phyloP scores from a whole-genome alignment of 1,284 basidiomycete species.

The Schizopora paradoxa region DNA sequence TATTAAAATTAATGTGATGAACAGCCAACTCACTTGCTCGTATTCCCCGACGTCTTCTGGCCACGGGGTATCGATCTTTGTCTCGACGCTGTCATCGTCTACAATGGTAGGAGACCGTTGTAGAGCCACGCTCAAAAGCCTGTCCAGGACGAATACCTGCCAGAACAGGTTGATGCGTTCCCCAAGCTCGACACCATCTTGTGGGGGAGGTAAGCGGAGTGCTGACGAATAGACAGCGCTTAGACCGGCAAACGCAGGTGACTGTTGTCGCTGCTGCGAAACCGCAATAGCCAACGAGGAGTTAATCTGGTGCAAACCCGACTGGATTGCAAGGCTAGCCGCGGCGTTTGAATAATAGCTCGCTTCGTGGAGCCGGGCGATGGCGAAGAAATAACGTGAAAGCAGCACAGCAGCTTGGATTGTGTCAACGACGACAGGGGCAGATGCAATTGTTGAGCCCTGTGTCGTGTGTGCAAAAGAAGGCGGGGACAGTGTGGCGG shows the following conservation, averaged over 20 bases:
- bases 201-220: constrained; percentile 42
- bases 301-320: constrained; percentile 52
- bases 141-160: constrained; percentile 39
- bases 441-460: constrained; percentile 16
- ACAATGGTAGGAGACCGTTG: constrained; percentile 34
- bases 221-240: constrained; percentile 5
- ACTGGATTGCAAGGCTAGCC: constrained; percentile 60
- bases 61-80: constrained; percentile 37
- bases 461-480: constrained; percentile 27
- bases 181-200: constrained; percentile 42
- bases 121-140: constrained; percentile 36
- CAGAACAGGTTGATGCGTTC: constrained; percentile 40
- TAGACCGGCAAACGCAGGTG: neutral
- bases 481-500: neutral
- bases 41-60: constrained; percentile 36
- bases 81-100: constrained; percentile 34
- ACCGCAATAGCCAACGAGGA: constrained; percentile 26
- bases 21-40: constrained; percentile 26
- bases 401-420: constrained; percentile 70
- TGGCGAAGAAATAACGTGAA: constrained; percentile 67
- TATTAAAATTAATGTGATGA: constrained; percentile 8
- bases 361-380: constrained; percentile 66
- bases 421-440: constrained; percentile 46
- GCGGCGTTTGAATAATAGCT: constrained; percentile 68
- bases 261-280: constrained; percentile 1